Evolutionary conservation across 768 basidiomycete species (phyloP), one percentile per base, ranked within the genome.

Genomic region (Neoboletus subvelutipes): DNA sequence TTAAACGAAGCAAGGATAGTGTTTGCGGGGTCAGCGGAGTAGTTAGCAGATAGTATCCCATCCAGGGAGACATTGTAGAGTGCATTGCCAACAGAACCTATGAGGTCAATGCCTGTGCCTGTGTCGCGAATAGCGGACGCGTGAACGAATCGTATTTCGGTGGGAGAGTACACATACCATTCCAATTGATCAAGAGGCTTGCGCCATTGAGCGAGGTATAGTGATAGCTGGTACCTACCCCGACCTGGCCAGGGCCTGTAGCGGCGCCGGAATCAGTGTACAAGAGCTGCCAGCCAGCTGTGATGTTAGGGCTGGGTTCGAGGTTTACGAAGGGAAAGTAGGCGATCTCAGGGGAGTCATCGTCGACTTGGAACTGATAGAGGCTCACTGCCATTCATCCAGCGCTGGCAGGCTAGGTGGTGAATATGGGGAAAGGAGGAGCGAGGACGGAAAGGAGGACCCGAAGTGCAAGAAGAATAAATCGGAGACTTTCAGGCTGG

Each of bases 251-350:
- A 17, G 72, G 65, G 18, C 58, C 54, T 17, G 67, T 59, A 0
- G 78, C 75, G 52, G 80, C 84, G 9, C 83, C 84, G 13, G 83
- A 80, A 41, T 42, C 48, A 3, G 74, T 70, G 70, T 80, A 89
- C 71, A 77, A 81, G 18, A 87, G 81, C 66, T 83, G 84, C 90
- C 90, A 92, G 65, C 88, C 88, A 28, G 75, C 77, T 20, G 70
- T 64, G 41, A 83, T 63, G 62, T 84, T 76, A 1, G 81, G 71
- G 49, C 77, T 68, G 40, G 80, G 74, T 55, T 83, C 73, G 12
- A 79, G 80, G 69, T 88, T 85, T 42, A 74, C 65, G 57, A 83
- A 80, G 24, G 90, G 88, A 56, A 69, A 76, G 74, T 89, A 91
- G 28, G 64, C 59, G 61, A 90, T 74, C 45, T 76, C 65, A 5